Percentiles rank a stretch among this genome's conserved stretches.
Conservation (phyloP, 2,329 filamentous ascomycete genomes). For the Fusarium succisae region DNA sequence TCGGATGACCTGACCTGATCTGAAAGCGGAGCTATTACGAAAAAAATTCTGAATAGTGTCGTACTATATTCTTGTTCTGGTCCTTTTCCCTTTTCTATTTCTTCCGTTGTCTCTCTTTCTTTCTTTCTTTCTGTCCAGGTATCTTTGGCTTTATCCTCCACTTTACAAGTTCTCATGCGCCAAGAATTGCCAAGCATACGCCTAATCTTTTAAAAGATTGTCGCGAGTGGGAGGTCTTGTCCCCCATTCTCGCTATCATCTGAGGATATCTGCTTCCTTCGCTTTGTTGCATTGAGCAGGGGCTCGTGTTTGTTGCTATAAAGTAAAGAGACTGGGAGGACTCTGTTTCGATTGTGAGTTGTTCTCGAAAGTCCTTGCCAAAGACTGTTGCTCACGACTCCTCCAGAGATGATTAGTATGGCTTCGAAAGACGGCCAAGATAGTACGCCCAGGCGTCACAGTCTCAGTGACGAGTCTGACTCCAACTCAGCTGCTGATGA, state of each 20-base stretch:
- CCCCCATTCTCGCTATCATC: background rate
- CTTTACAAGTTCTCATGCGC: background rate
- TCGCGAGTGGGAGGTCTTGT: slow-evolving; percentile 24
- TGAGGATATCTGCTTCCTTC: background rate
- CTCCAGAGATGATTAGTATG: slow-evolving; percentile 15
- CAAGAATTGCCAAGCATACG: slow-evolving; percentile 37
- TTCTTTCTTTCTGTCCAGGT: background rate
- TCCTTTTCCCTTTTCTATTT: slow-evolving; percentile 1
- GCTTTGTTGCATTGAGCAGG: slow-evolving; percentile 2
- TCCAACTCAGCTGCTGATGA: slow-evolving; percentile 49
- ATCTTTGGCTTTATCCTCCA: background rate
- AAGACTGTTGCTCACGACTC: background rate
- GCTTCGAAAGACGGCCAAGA: slow-evolving; percentile 11
- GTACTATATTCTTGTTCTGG: background rate
- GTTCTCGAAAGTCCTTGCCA: background rate
- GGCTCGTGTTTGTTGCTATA: background rate
- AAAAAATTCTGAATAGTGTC: background rate
- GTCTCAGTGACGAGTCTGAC: slow-evolving; percentile 31
- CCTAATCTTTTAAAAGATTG: slow-evolving; percentile 22
- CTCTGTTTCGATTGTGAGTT: background rate
- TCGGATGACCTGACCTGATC: slow-evolving; percentile 31
- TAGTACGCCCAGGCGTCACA: slow-evolving; percentile 23
- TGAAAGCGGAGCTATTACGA: slow-evolving; percentile 27
- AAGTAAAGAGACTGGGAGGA: background rate
- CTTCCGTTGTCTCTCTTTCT: background rate